A percentile compares a stretch with the other conserved stretches of the same genome.
phyloP scores from a whole-genome alignment of 164 flowering plant species.

The Euptelea pleiosperma region DNA sequence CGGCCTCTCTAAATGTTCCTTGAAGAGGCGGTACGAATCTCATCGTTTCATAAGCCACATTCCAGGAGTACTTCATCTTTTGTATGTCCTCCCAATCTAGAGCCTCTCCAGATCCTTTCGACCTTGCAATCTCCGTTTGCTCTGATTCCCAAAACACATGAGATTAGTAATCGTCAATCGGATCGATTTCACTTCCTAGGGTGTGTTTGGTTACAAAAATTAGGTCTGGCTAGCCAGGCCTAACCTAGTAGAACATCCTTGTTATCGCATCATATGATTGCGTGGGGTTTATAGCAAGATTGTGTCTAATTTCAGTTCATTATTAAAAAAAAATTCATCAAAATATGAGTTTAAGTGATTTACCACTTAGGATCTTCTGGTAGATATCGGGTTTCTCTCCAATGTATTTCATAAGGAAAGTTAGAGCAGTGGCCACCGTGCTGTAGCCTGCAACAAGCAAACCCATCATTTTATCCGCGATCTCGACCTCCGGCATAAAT shows the following conservation, averaged over 20 bases:
- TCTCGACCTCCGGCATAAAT: constrained; percentile 33
- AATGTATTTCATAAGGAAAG: constrained; percentile 37
- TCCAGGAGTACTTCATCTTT: constrained; percentile 23
- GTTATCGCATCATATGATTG: too few species aligned
- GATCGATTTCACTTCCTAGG: too few species aligned
- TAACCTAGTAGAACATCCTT: too few species aligned
- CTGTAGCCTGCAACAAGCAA: constrained; percentile 32
- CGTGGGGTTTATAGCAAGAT: too few species aligned
- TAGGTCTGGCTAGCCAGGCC: too few species aligned
- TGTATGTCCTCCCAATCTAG: constrained; percentile 21
- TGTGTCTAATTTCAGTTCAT: too few species aligned
- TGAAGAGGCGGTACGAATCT: constrained; percentile 16
- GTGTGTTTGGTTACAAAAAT: too few species aligned
- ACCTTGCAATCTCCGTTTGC: constrained; percentile 17
- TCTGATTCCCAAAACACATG: background rate
- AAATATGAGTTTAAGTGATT: too few species aligned
- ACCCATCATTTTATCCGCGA: constrained; percentile 43
- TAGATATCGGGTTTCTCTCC: constrained; percentile 33
- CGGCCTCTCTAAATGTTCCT: constrained; percentile 16
- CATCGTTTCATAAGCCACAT: constrained; percentile 18
- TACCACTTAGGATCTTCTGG: constrained; percentile 25
- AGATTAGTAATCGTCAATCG: too few species aligned
- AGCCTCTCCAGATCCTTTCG: constrained; percentile 8
- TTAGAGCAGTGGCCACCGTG: constrained; percentile 29
- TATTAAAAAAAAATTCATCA: too few species aligned